Evolutionary conservation across 129 eudicot species (phyloP), one percentile per base, ranked within the genome.

Genomic region (Flaveria linearis): DNA sequence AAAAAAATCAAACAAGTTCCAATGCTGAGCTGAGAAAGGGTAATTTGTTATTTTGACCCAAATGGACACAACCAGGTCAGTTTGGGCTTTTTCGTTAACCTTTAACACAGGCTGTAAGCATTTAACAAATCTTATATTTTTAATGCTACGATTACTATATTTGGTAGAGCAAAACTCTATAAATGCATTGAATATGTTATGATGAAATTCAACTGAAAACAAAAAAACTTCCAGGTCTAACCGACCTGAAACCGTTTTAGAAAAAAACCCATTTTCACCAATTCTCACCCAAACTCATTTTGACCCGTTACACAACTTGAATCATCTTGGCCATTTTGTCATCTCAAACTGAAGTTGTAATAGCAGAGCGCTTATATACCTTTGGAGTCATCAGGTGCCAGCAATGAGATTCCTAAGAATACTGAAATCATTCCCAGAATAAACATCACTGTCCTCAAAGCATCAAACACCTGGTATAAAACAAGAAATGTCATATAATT

Each of bases 371-470:
- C 97, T 41, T 39, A 28, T 63, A 58, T 87, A 91, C 99, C 99
- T 94, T 84, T 91, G 20, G 96, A 47, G 50, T 91, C 99, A 75
- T 91, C 96, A 25, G 97, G 96, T 23, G 98, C 98, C 74, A 94
- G 84, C 78, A 94, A 87, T 15, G 89, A 88, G 79, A 94, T 94
- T 82, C 98, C 97, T 41, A 91, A 60, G 81, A 94, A 94, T 57
- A 94, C 98, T 71, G 91, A 91, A 71, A 89, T 67, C 98, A 94
- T 91, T 76, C 97, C 98, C 65, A 94, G 78, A 62, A 94, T 83
- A 80, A 94, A 94, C 97, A 94, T 91, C 39, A 88, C 89, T 15
- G 97, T 94, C 76, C 96, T 80, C 78, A 94, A 82, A 42, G 93
- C 81, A 84, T 88, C 86, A 56, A 94, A 83, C 28, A 94, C 98